Conservation (phyloP, 805 yeast genomes). For the Sugiyamaella marilandica region DNA sequence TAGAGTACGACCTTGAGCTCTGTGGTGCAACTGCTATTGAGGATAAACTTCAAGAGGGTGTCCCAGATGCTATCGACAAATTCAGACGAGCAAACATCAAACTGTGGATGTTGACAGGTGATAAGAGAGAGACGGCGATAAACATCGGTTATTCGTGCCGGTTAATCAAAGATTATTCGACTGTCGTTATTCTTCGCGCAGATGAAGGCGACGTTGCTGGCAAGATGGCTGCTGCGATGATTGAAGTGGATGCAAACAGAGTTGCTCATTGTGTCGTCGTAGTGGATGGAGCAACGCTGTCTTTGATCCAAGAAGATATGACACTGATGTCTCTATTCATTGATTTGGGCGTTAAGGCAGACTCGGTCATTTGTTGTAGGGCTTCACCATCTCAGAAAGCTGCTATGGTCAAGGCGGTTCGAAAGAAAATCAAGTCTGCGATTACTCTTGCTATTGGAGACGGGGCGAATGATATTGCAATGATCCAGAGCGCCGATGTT, state of each 20-base stretch:
- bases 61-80: slow-evolving; percentile 88
- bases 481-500: slow-evolving; percentile 98
- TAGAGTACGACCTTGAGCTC: slow-evolving; percentile 66
- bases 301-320: slow-evolving; percentile 66
- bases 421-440: slow-evolving; percentile 57
- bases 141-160: slow-evolving; percentile 95
- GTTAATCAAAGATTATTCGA: slow-evolving; percentile 86
- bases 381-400: slow-evolving; percentile 98
- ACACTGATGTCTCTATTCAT: slow-evolving; percentile 70
- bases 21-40: slow-evolving; percentile 96
- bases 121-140: slow-evolving; percentile 95
- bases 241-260: slow-evolving; percentile 59
- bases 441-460: slow-evolving; percentile 97
- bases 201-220: slow-evolving; percentile 56
- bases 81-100: slow-evolving; percentile 89
- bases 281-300: slow-evolving; percentile 86
- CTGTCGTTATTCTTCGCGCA: slow-evolving; percentile 64
- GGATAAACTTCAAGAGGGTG: slow-evolving; percentile 95
- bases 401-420: slow-evolving; percentile 73
- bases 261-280: slow-evolving; percentile 95
- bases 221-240: slow-evolving; percentile 67
- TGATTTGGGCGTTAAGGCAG: slow-evolving; percentile 80
- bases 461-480: slow-evolving; percentile 98
- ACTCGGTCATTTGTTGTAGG: slow-evolving; percentile 90
- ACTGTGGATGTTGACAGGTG: slow-evolving; percentile 98